These are phyloP conservation scores for Rosa multiflora DNA, from an alignment of 306 rosid species.

Conservation along the genomic window DNA sequence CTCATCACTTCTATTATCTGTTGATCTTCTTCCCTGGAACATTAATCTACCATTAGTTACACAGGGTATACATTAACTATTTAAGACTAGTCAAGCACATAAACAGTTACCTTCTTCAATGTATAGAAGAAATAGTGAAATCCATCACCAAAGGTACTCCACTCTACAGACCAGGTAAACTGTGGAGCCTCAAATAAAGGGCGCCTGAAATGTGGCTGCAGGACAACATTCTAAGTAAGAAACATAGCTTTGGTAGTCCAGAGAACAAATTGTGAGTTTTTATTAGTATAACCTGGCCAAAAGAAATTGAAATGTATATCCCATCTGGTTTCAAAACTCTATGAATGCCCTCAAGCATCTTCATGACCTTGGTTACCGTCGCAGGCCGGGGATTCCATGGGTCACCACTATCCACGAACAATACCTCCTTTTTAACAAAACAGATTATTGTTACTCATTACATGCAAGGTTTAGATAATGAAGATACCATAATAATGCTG, in stretches of 20 bases:
- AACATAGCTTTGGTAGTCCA: conserved; percentile 3
- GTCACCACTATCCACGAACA: conserved; percentile 93
- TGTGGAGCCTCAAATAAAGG: conserved; percentile 70
- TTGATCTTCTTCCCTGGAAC: conserved; percentile 65
- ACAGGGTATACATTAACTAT: background rate
- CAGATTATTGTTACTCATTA: conserved; percentile 17
- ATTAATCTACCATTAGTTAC: conserved; percentile 10
- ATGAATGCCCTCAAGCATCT: conserved; percentile 75
- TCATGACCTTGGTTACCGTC: conserved; percentile 73
- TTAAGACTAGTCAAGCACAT: conserved; percentile 2
- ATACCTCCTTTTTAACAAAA: conserved; percentile 72
- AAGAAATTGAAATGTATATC: conserved; percentile 78
- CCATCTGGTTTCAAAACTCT: conserved; percentile 76
- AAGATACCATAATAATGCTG: conserved; percentile 9
- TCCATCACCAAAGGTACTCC: conserved; percentile 80
- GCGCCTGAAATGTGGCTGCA: conserved; percentile 92
- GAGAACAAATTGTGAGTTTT: conserved; percentile 18
- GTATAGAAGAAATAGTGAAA: conserved; percentile 85
- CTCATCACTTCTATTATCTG: conserved; percentile 41
- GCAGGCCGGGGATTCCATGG: conserved; percentile 87
- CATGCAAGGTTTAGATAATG: background rate
- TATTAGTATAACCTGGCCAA: conserved; percentile 75
- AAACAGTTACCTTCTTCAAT: conserved; percentile 56
- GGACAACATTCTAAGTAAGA: conserved; percentile 30
- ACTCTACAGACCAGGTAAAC: conserved; percentile 92